Evolutionary conservation across 2,329 filamentous ascomycete species (phyloP).

Genomic region (Albifimbria verrucaria): DNA sequence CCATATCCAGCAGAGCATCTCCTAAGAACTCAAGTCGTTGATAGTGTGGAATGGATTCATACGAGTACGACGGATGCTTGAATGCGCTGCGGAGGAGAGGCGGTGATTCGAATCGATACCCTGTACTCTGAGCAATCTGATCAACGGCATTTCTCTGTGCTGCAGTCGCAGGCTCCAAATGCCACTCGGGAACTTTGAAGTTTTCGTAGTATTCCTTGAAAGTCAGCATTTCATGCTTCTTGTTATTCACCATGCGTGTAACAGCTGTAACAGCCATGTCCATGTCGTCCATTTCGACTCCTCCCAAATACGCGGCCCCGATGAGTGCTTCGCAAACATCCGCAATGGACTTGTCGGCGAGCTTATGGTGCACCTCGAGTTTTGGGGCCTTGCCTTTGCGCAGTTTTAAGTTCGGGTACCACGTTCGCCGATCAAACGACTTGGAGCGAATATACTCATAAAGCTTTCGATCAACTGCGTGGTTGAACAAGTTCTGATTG

Average conservation of each 20-base stretch:
- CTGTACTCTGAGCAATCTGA: conserved; percentile 56
- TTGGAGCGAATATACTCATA: conserved; percentile 79
- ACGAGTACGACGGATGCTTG: conserved; percentile 81
- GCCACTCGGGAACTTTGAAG: conserved; percentile 71
- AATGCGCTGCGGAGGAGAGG: conserved; percentile 80
- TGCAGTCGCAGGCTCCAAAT: conserved; percentile 58
- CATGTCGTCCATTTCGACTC: conserved; percentile 36
- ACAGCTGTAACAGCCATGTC: conserved; percentile 62
- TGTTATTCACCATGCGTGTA: conserved; percentile 64
- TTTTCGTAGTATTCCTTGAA: conserved; percentile 72
- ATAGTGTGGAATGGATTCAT: conserved; percentile 77
- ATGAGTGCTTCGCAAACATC: conserved; percentile 95
- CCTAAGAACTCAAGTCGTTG: conserved; percentile 91
- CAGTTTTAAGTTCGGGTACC: conserved; percentile 82
- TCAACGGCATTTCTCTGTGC: conserved; percentile 65
- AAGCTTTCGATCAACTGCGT: conserved; percentile 62
- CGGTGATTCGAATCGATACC: conserved; percentile 68
- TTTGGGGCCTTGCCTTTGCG: conserved; percentile 62
- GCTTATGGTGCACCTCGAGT: conserved; percentile 54
- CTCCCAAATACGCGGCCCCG: conserved; percentile 69
- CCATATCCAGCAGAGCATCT: conserved; percentile 84
- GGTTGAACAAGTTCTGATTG: conserved; percentile 84
- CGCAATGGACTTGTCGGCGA: conserved; percentile 87
- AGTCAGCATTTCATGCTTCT: conserved; percentile 63
- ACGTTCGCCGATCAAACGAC: conserved; percentile 75